Base-by-base conservation (phyloP, 2,329 filamentous ascomycete genomes). In the Rutstroemia sp. region DNA sequence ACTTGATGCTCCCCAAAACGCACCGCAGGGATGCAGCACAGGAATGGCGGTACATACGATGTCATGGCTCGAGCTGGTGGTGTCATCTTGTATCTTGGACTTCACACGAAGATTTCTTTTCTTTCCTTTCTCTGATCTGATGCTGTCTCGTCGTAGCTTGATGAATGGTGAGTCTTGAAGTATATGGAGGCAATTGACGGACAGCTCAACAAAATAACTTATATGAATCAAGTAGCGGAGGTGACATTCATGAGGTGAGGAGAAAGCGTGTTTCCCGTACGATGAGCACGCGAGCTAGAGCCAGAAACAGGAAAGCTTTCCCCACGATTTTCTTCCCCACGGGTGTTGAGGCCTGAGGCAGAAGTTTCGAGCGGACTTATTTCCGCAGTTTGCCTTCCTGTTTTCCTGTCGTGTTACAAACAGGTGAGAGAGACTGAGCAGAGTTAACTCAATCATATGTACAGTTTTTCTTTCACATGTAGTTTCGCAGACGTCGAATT, bases 51-150 rank as follows among this genome's bases (percentile, higher is more conserved):
- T 47, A 56, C 53, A 8, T 56, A 56, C 47, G 47, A 56, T n/a
- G 51, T 38, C 23, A 56, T 27, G n/a, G 38, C 53, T 56, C 53
- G n/a, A 25, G 53, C 38, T 27, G 53, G 53, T 51, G 53, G 53
- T 23, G 47, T 48, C 53, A 56, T 27, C 25, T 25, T 51, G 18
- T 52, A 30, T 52, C 12, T 4, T 44, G 16, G 16, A 7, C 10
- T 47, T 23, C 12, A 6, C 10, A 9, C 3, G 30, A 14, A 16
- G 6, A 23, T 44, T 10, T 27, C 14, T 49, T 16, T 7, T 10
- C 23, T 45, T 39, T 42, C 16, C 9, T 12, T 8, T 21, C 41
- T 8, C 30, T n/a, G 6, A 18, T 42, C 27, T n/a, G 14, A 41
- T 16, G 25, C 3, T 12, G 3, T 42, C 6, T 14, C 23, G 12